Conservation (phyloP, 306 rosid species). For the Lathyrus aphaca region DNA sequence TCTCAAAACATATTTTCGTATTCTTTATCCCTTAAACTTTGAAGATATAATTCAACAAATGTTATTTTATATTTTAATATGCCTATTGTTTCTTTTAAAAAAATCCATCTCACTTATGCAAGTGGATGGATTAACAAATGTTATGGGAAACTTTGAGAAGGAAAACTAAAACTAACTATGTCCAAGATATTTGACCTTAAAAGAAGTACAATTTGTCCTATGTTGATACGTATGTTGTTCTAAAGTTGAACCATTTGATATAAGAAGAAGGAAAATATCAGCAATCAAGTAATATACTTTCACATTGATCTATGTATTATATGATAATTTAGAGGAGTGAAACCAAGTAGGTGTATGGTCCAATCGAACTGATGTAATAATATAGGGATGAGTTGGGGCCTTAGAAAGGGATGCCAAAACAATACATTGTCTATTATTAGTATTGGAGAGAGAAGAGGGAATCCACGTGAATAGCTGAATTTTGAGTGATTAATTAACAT, state of each 20-base stretch:
- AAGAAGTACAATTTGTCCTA: conserved; percentile 35
- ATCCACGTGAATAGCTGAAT: conserved; percentile 64
- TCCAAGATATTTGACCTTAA: conserved; percentile 36
- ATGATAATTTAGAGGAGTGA: conserved; percentile 30
- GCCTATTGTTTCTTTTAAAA: neutral
- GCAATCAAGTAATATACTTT: neutral
- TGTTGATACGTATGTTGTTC: conserved; percentile 34
- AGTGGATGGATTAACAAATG: neutral
- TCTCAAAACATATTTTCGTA: too few relatives aligned
- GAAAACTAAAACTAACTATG: neutral
- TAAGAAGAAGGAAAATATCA: conserved; percentile 21
- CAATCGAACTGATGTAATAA: conserved; percentile 38
- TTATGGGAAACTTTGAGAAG: neutral
- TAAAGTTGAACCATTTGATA: conserved; percentile 38
- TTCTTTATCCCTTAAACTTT: too few relatives aligned
- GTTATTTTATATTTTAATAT: too few relatives aligned
- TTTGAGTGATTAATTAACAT: neutral
- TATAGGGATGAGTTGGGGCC: conserved; percentile 45
- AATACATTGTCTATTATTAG: conserved; percentile 40
- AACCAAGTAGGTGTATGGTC: conserved; percentile 47
- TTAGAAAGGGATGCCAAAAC: conserved; percentile 49
- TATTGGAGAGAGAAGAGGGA: conserved; percentile 44
- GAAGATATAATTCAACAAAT: too few relatives aligned
- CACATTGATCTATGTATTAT: conserved; percentile 35
- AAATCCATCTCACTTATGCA: neutral